These are phyloP conservation scores for Boechera retrofracta DNA, from an alignment of 345 rosid genomes.

Conservation along the genomic window DNA sequence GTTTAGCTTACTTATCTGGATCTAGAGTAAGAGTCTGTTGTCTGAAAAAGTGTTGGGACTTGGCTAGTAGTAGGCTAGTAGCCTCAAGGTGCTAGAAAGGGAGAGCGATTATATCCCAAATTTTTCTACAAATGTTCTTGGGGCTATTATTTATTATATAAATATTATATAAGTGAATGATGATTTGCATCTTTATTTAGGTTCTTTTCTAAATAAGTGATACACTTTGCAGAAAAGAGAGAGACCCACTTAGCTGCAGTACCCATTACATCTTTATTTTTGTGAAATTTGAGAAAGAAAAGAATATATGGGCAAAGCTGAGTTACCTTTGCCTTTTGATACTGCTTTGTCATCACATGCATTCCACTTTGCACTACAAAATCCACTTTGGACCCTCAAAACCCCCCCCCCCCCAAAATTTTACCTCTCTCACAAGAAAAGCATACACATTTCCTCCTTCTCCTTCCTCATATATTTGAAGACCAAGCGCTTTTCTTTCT, in stretches of 20 bases:
- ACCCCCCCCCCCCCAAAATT: conserved; percentile 24
- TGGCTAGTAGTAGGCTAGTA: conserved; percentile 38
- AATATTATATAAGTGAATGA: conserved; percentile 41
- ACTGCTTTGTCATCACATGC: conserved; percentile 94
- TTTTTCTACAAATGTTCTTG: conserved; percentile 20
- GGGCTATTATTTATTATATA: conserved; percentile 25
- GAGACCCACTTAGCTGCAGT: conserved; percentile 65
- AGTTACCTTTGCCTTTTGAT: conserved; percentile 79
- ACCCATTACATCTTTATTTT: conserved; percentile 48
- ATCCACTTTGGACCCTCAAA: conserved; percentile 72
- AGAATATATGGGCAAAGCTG: conserved; percentile 61
- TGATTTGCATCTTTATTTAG: conserved; percentile 47
- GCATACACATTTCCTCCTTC: conserved; percentile 55
- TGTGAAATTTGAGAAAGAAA: conserved; percentile 55
- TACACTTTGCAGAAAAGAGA: conserved; percentile 55
- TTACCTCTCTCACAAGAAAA: conserved; percentile 74
- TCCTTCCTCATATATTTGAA: conserved; percentile 41
- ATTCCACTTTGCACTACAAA: conserved; percentile 91
- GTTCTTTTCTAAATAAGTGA: conserved; percentile 46
- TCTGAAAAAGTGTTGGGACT: conserved; percentile 40
- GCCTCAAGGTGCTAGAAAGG: conserved; percentile 36
- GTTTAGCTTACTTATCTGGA: conserved; percentile 34
- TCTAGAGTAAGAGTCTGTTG: conserved; percentile 27
- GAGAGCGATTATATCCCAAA: conserved; percentile 27
- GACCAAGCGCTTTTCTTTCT: conserved; percentile 42